Base-by-base conservation (phyloP, 2,329 filamentous ascomycete species). In the Exserohilum rostratum region DNA sequence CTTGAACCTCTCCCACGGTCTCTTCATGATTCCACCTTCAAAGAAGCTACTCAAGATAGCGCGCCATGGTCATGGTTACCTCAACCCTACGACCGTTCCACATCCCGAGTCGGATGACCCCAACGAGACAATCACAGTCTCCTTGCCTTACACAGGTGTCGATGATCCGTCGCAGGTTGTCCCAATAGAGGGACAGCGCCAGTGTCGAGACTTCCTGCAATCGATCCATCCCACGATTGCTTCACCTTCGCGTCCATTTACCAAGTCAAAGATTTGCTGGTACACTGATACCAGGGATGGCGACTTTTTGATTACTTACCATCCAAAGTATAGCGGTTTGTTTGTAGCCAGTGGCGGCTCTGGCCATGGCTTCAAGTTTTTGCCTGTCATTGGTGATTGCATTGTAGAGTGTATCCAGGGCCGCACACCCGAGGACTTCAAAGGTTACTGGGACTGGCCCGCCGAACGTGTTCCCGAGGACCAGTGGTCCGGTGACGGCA, bases 11-110 rank as follows among this genome's bases (percentile, higher is more conserved):
- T 84, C 81, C 44, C 85, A 82, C 2, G 90, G 90, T 7, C 81
- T 90, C 55, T 93, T 92, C 79, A 82, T 90, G 70, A 90, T 93
- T 58, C 88, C 90, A 3, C 89, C 90, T 0, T 76, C 71, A 1
- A 64, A 72, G 20, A 65, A 71, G 22, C 57, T 75, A 6, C 71
- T 83, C 40, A 83, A 83, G 65, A 67, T 82, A 35, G 80, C 80
- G 5, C 71, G 80, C n/a, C 80, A 83, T 58, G 76, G 75, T 57
- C 79, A 81, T 63, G 80, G 80, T 50, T 83, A 82, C 61, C 67
- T 72, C 12, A 82, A 83, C 60, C 78, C 78, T 0, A 72, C 70
- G 22, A 74, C 61, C 3, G 79, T 83, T 53, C 74, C 78, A 10
- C 75, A 82, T 57, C 80, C 80, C 0, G 80, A 82, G 43, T 68